Evolutionary conservation across 192 early-diverging fungal species (phyloP), one percentile per base, ranked within the genome.

Genomic region (Entomortierella chlamydospora): DNA sequence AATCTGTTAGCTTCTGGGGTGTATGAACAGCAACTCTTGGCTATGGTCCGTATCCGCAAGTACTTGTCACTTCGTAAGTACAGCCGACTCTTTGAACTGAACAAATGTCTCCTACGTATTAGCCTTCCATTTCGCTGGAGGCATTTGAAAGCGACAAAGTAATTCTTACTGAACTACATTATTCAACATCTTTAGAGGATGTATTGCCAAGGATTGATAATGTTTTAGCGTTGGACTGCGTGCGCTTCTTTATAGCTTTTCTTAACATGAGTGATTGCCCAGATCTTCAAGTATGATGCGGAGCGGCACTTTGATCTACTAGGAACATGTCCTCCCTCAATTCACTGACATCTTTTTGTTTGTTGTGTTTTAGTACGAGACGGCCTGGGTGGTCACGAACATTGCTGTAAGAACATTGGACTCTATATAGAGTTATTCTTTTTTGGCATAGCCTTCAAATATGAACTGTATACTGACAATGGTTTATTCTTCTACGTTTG

Each of bases 41-140:
- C 68, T 2, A 79, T 79, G 76, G 76, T 79, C 18, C 76, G 76
- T 5, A 79, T 79, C 62, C 76, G 76, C 62, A 79, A 79, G 51
- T 79, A 79, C 26, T 9, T 78, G 45, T 78, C 74, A 1, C 67
- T 78, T n/a, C 74, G 74, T 78, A 56, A 70, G 74, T 65, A 20
- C 28, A 15, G 11, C 20, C 51, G 8, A 20, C 22, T 20, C 28
- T 63, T 8, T 26, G 23, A 37, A 4, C 10, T 7, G 5, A 37
- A 37, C 5, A 10, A 37, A 37, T 10, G 10, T 37, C 34, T 10
- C 34, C 34, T 37, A 37, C 34, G n/a, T n/a, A n/a, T n/a, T n/a
- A n/a, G n/a, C n/a, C n/a, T n/a, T n/a, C n/a, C n/a, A n/a, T n/a
- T n/a, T n/a, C n/a, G n/a, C n/a, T n/a, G n/a, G n/a, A 37, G 34